Conservation (phyloP, 495 filamentous ascomycete genomes). For the Halenospora varia region DNA sequence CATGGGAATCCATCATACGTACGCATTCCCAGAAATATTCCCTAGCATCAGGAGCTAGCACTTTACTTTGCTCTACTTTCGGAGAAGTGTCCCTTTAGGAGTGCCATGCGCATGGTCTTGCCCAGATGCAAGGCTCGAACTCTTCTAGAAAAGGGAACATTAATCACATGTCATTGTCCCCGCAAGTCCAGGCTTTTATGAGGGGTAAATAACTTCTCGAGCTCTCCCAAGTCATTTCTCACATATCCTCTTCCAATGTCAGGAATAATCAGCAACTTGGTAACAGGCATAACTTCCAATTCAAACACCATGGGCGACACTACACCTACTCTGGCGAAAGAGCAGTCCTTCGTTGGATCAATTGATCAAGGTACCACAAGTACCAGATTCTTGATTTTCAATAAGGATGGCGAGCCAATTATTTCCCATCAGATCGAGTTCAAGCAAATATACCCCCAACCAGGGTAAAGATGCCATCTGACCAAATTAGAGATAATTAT, state of each 20-base stretch:
- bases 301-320: conserved; percentile 9
- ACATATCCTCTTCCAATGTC: not conserved
- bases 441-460: conserved; percentile 78
- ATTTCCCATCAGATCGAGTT: conserved; percentile 90
- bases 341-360: conserved; percentile 40
- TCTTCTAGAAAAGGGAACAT: not conserved
- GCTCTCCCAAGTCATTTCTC: not conserved
- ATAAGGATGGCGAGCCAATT: conserved; percentile 73
- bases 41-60: not conserved
- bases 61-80: not conserved
- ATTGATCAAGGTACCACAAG: conserved; percentile 96
- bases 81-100: not conserved
- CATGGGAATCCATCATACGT: not conserved
- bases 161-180: not conserved
- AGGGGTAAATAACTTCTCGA: not conserved
- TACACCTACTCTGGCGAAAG: not conserved
- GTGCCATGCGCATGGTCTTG: not conserved
- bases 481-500: not conserved
- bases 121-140: not conserved
- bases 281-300: not conserved
- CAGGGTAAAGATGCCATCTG: conserved; percentile 58
- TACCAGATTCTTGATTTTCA: conserved; percentile 89
- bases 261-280: not conserved
- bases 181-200: not conserved
- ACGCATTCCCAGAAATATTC: not conserved